phyloP scores from a whole-genome alignment of 1,139 yeast species.

The Kodamaea alishanica region DNA sequence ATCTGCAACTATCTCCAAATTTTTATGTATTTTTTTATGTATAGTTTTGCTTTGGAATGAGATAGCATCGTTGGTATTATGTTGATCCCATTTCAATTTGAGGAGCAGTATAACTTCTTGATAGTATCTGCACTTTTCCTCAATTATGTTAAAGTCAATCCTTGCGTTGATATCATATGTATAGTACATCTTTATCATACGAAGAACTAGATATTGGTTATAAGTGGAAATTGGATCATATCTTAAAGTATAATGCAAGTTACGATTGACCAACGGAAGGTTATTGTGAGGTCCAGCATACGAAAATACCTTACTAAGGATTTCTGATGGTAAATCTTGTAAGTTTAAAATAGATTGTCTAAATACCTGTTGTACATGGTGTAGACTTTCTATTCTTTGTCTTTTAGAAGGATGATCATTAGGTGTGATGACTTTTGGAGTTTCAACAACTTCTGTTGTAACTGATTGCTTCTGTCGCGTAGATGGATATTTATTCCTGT shows the following conservation, averaged over 20 bases:
- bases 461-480: too few relatives aligned
- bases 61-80: too few relatives aligned
- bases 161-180: slow-evolving; percentile 9
- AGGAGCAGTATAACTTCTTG: too few relatives aligned
- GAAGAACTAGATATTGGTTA: slow-evolving; percentile 9
- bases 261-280: slow-evolving; percentile 25
- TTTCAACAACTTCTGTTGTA: too few relatives aligned
- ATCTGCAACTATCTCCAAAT: neutral
- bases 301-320: slow-evolving; percentile 30
- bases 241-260: slow-evolving; percentile 21
- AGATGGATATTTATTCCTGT: too few relatives aligned
- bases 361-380: too few relatives aligned
- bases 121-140: slow-evolving; percentile 11
- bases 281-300: slow-evolving; percentile 27
- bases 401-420: too few relatives aligned
- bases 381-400: too few relatives aligned
- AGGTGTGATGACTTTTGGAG: too few relatives aligned
- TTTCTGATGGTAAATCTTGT: slow-evolving; percentile 30
- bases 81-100: too few relatives aligned
- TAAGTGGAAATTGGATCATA: slow-evolving; percentile 10
- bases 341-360: slow-evolving; percentile 8
- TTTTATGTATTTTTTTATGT: neutral
- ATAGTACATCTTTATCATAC: slow-evolving; percentile 14
- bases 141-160: slow-evolving; percentile 9
- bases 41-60: neutral